A percentile compares a stretch with the other conserved stretches of the same genome.
phyloP scores from a whole-genome alignment of 208 protist genomes.

The Balamuthia mandrillaris region DNA sequence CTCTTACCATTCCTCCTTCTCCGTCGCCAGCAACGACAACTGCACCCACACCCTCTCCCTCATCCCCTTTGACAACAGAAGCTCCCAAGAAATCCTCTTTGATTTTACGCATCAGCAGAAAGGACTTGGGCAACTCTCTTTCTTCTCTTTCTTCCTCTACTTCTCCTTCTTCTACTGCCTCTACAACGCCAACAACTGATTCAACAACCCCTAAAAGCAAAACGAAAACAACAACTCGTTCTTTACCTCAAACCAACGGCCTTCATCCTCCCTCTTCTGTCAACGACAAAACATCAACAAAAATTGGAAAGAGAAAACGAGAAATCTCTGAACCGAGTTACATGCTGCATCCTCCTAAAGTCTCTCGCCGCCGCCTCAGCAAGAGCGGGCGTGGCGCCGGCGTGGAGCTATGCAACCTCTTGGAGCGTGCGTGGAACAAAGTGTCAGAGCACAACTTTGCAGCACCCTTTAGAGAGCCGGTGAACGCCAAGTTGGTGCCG shows the following conservation, averaged over 20 bases:
- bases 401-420: constrained; percentile 50
- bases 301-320: background rate
- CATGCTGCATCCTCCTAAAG: background rate
- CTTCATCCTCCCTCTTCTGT: no score
- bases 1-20: background rate
- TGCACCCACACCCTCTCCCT: background rate
- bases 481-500: constrained; percentile 45
- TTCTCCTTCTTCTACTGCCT: no score
- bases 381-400: constrained; percentile 49
- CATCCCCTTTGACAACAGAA: background rate
- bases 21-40: background rate
- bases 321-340: constrained; percentile 32
- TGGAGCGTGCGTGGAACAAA: constrained; percentile 45
- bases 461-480: constrained; percentile 38
- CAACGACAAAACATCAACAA: no score
- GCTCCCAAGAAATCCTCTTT: constrained; percentile 32
- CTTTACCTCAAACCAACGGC: no score
- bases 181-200: no score
- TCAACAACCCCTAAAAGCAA: background rate
- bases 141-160: no score
- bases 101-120: constrained; percentile 36
- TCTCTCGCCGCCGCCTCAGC: background rate
- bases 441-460: constrained; percentile 28
- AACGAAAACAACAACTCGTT: background rate
- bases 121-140: no score